A percentile compares a stretch with the other conserved stretches of the same genome.
phyloP scores from a whole-genome alignment of 495 filamentous ascomycete genomes.

The Schizothecium vesticola region DNA sequence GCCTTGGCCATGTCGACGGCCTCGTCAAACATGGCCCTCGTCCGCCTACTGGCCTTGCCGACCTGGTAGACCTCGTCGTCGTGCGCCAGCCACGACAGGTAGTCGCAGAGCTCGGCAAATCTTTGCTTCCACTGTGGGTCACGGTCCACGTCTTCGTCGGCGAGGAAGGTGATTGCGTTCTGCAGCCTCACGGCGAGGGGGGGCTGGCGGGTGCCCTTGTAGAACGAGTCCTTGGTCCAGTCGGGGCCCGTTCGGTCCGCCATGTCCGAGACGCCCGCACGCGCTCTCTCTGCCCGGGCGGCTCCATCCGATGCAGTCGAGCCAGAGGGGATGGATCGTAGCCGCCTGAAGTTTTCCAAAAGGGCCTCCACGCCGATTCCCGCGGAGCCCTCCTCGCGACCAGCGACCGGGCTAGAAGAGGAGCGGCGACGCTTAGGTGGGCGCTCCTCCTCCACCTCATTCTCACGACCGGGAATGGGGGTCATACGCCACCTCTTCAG shows the following conservation, averaged over 20 bases:
- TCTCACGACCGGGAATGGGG: neutral
- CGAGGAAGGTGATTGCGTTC: constrained; percentile 26
- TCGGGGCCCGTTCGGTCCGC: constrained; percentile 11
- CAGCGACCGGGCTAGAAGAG: neutral
- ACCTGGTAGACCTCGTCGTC: constrained; percentile 18
- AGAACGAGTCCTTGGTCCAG: constrained; percentile 20
- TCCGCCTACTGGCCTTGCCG: constrained; percentile 8
- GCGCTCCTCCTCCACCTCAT: neutral
- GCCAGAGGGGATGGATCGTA: neutral
- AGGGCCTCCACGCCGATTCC: neutral
- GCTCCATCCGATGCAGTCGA: neutral
- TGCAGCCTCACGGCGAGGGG: constrained; percentile 23
- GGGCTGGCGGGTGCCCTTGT: constrained; percentile 17
- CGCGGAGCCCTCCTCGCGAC: neutral
- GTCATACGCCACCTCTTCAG: neutral
- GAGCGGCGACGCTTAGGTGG: neutral
- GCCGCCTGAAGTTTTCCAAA: neutral
- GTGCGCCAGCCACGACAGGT: constrained; percentile 25
- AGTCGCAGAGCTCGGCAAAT: constrained; percentile 17
- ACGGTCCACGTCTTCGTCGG: constrained; percentile 30
- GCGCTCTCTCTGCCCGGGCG: neutral
- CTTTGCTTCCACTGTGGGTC: constrained; percentile 20
- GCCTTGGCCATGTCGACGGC: constrained; percentile 19
- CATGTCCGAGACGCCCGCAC: neutral
- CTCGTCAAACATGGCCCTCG: constrained; percentile 19